These are phyloP conservation scores for Harringtonia aguacate DNA, from an alignment of 2,329 filamentous ascomycete species.

Conservation along the genomic window DNA sequence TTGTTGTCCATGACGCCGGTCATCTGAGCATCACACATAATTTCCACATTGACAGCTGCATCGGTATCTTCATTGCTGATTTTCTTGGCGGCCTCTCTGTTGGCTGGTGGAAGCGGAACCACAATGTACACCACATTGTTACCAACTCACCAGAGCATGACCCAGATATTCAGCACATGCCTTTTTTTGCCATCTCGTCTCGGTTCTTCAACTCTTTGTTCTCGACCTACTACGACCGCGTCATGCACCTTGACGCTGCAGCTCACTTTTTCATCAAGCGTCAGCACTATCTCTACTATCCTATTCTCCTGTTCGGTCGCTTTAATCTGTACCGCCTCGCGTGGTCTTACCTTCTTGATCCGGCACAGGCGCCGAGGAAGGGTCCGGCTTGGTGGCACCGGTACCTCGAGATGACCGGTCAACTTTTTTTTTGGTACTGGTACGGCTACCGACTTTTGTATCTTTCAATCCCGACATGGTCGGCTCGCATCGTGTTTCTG, in stretches of 20 bases:
- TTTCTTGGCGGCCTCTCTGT: conserved; percentile 82
- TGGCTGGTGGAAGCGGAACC: conserved; percentile 95
- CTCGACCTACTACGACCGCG: conserved; percentile 73
- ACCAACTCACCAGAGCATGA: conserved; percentile 94
- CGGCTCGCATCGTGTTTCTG: conserved; percentile 62
- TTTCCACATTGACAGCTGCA: conserved; percentile 70
- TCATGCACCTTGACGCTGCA: conserved; percentile 68
- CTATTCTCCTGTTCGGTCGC: conserved; percentile 67
- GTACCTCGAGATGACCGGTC: conserved; percentile 64
- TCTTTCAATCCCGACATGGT: conserved; percentile 56
- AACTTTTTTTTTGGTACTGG: conserved; percentile 76
- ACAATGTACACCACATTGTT: conserved; percentile 94
- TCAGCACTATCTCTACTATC: conserved; percentile 76
- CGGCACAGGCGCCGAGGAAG: conserved; percentile 58
- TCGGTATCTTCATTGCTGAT: conserved; percentile 85
- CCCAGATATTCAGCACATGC: conserved; percentile 86
- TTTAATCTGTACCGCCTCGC: conserved; percentile 82
- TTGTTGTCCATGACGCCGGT: conserved; percentile 87
- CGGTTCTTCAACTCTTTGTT: conserved; percentile 62
- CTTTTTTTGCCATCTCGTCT: conserved; percentile 79
- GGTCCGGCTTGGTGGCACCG: conserved; percentile 77
- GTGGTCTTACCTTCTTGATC: conserved; percentile 60
- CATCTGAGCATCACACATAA: conserved; percentile 96
- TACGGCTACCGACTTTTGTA: conserved; percentile 79
- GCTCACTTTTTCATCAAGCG: conserved; percentile 60